Evolutionary conservation across 2,329 filamentous ascomycete genomes (phyloP), one percentile per base, ranked within the genome.

Genomic region (Aspergillus udagawae): DNA sequence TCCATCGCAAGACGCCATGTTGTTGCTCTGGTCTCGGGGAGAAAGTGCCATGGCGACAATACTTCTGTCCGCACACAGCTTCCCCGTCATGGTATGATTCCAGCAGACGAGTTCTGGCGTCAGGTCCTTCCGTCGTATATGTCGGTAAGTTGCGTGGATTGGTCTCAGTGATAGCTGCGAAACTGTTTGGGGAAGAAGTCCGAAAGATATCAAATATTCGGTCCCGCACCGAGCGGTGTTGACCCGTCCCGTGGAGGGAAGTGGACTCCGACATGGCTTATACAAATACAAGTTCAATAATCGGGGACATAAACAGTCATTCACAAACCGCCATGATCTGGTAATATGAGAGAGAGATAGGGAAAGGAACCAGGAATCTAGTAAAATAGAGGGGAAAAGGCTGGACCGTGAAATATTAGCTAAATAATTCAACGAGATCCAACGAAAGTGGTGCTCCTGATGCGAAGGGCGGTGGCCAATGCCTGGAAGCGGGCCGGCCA

Each of bases 1-100:
- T 64, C 35, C 64, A 67, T 25, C 64, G 67, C 25, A 66, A 67
- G 35, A 65, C 60, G 32, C 68, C 73, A 35, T 69, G 69, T 8
- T 81, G 79, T 51, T 82, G 84, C 49, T 76, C 76, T 0, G 88
- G 82, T 41, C 85, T 79, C 1, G 89, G 87, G 47, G 89, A 91
- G 68, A 92, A 91, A 17, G 89, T 89, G 65, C 90, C 90, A 75
- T 94, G 88, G 65, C 83, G 81, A 77, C 87, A 91, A 42, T 73
- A 70, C 28, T 71, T 73, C 50, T 75, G 66, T 50, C 75, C 76
- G 50, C 75, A 77, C 8, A 68, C 61, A 38, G 73, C 72, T 17
- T 71, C 64, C 25, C 60, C 65, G 41, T 68, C 69, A 48, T 75
- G 60, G 60, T 78, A 77, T 4, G 72, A 74, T 32, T 75, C 69